Conservation (phyloP, 331 rosid species). For the Quercus phellos region DNA sequence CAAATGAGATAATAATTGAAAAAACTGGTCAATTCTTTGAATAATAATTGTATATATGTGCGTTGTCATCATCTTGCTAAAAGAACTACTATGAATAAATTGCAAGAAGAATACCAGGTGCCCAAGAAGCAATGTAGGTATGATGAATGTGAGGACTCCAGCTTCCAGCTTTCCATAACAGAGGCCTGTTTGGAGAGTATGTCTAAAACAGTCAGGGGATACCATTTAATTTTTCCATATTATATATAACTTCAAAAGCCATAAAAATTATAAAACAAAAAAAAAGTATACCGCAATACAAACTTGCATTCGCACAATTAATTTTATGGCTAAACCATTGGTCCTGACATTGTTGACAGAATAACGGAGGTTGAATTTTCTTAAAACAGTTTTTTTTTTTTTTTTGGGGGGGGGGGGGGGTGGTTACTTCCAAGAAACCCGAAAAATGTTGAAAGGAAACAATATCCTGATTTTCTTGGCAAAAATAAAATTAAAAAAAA, state of each 20-base stretch:
- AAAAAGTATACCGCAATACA: not conserved
- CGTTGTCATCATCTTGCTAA: not conserved
- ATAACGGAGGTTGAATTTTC: not conserved
- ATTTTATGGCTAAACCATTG: not conserved
- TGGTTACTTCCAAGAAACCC: not conserved
- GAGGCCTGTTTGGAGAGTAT: conserved; percentile 55
- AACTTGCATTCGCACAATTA: not conserved
- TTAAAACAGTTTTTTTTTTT: not conserved
- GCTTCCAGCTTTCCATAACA: conserved; percentile 96
- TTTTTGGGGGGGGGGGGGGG: no score
- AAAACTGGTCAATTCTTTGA: not conserved
- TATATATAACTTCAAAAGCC: not conserved
- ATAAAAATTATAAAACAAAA: not conserved
- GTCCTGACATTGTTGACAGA: not conserved
- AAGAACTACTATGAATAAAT: not conserved
- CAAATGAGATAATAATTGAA: not conserved
- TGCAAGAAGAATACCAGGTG: conserved; percentile 61
- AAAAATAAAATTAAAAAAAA: not conserved
- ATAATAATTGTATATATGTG: not conserved
- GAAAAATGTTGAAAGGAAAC: not conserved
- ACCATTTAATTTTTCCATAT: not conserved
- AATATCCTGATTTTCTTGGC: not conserved
- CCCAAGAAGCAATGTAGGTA: conserved; percentile 74
- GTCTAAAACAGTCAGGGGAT: not conserved
- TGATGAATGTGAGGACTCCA: conserved; percentile 68